Evolutionary conservation across 2,329 filamentous ascomycete species (phyloP), one percentile per base, ranked within the genome.

Genomic region (Colletotrichum spinosum): DNA sequence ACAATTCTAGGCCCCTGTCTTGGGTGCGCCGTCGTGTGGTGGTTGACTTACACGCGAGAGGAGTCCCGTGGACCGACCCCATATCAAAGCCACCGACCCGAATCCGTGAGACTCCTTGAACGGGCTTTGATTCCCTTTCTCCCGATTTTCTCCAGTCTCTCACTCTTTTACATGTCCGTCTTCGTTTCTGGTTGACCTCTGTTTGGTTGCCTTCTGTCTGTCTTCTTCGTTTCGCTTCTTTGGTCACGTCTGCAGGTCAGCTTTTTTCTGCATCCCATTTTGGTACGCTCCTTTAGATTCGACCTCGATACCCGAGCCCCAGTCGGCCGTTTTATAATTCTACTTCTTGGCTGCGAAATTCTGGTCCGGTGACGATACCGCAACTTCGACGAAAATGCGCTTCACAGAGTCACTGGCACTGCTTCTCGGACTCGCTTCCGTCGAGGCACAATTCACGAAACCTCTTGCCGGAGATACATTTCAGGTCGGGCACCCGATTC

Each of bases 361-460:
- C 8, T 42, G 33, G 38, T n/a, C 34, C 34, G 10, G 39, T 13
- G 11, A 8, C 48, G n/a, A 65, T 33, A 67, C 48, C 8, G 49
- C 13, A 52, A 9, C 10, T 35, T 38, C 5, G n/a, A 11, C 51
- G 37, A 61, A 46, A n/a, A 69, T 69, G 68, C 49, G 44, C 7
- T 55, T 60, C 34, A 46, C 55, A 15, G 64, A 64, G 42, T 54
- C 68, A 9, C n/a, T 67, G 35, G 55, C 34, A 25, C 33, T 69
- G 25, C 45, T 68, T 3, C 37, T 67, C 6, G 53, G 62, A 42
- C 33, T 55, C 10, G 52, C 67, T 10, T 55, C 67, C 15, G 55
- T 51, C 34, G 51, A 65, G 8, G 69, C 69, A n/a, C 67, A 70
- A 37, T 65, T 70, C 13, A 59, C 57, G 45, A 69, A 64, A 39